Evolutionary conservation across 768 basidiomycete genomes (phyloP), one percentile per base, ranked within the genome.

Genomic region (Cyathus striatus): DNA sequence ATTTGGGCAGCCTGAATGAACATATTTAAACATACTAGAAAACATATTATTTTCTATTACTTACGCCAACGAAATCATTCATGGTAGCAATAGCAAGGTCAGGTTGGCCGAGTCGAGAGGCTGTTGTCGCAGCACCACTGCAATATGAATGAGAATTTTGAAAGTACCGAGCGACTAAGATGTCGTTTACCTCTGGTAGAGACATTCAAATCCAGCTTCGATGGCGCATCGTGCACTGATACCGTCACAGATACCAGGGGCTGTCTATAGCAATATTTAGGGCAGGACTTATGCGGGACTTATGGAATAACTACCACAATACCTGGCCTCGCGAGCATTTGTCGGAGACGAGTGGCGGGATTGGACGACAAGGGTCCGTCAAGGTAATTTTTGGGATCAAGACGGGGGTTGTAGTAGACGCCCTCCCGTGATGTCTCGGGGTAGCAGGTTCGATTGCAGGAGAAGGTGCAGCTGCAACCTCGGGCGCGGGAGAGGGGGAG

Each of bases 151-250:
- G 32, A 47, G 3, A 48, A 36, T 13, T 22, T 26, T 16, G 7
- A 44, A 35, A 37, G 22, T 40, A 22, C 17, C n/a, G n/a, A n/a
- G n/a, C n/a, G n/a, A n/a, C n/a, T n/a, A n/a, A n/a, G n/a, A n/a
- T n/a, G n/a, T n/a, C n/a, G n/a, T 54, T 17, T 25, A 81, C 79
- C 80, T 86, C 63, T 88, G 86, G 58, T 89, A 90, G 44, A 88
- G 48, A 50, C 86, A 88, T 20, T 73, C 69, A 51, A 89, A 90
- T 16, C 86, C 86, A 26, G 85, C 83, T 63, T 90, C 86, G 5
- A 89, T 61, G 6, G 87, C 87, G 49, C 85, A 85, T 23, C 87
- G 73, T 7, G 86, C 85, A 52, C 83, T 86, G 54, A 90, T 88
- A 39, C 84, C 85, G 44, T 87, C 85, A 43, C 85, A 86, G 33